Evolutionary conservation across 805 yeast species (phyloP), one percentile per base, ranked within the genome.

Genomic region (Scheffersomyces lignosus): DNA sequence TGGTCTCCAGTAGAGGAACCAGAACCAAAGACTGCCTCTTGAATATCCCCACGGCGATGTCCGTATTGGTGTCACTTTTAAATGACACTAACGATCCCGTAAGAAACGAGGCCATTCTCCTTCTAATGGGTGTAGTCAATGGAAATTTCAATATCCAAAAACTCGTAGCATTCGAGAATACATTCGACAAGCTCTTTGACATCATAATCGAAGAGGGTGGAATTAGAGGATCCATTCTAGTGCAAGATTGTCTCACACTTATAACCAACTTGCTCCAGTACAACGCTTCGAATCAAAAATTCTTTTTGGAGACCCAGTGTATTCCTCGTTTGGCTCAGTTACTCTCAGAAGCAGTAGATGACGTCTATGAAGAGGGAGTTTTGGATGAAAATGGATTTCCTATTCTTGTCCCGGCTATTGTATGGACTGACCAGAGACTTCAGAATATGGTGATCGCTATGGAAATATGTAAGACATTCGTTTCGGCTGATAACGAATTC

Each of bases 101-200:
- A 6, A 72, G 98, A 50, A 90, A 91, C 57, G 96, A 93, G 60
- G 80, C 93, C 3, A 81, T 91, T 25, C 62, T 91, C 34, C 66
- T 95, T n/a, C 66, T 95, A 34, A 82, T 85, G 81, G 83, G 89
- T 8, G 71, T 93, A 3, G 95, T 81, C 9, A 81, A 82, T 48
- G 83, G 86, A 41, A 87, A 88, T 50, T 78, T 81, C 41, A 91
- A 87, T 57, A 81, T 91, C 22, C 99, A 93, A 57, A 90, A 89
- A 52, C 66, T 93, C 14, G 95, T 95, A 7, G 99, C 96, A 0
- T 93, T 93, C 55, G 97, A 93, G 56, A 90, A 87, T 48, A 83
- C 95, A 0, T 90, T 93, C 54, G 96, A 88, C 43, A 78, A 73
- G 42, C 62, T 89, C 9, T 90, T 91, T 51, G 71, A 68, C n/a